phyloP scores from a whole-genome alignment of 805 yeast genomes.

The Candida pseudofarinosa region DNA sequence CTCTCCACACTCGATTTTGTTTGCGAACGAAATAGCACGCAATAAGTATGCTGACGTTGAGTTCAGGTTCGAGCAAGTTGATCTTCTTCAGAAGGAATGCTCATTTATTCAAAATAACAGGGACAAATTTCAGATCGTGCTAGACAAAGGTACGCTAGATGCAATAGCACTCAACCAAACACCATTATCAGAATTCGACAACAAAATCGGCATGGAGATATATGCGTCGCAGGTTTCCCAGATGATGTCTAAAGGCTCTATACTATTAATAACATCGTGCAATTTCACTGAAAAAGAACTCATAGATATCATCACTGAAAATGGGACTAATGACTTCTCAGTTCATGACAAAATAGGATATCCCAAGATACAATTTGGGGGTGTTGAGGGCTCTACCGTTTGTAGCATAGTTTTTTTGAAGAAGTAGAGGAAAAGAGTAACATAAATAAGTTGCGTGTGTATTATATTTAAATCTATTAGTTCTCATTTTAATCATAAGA shows the following conservation, averaged over 20 bases:
- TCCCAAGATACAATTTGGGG: conserved; percentile 87
- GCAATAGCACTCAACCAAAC: conserved; percentile 86
- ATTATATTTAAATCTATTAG: not conserved
- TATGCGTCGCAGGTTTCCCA: conserved; percentile 60
- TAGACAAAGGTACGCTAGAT: conserved; percentile 95
- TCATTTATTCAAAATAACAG: conserved; percentile 30
- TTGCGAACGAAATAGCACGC: conserved; percentile 60
- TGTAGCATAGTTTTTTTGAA: conserved; percentile 78
- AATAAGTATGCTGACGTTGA: conserved; percentile 29
- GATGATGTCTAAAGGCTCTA: conserved; percentile 52
- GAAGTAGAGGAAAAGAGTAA: no score
- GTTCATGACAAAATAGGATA: conserved; percentile 68
- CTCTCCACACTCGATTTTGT: conserved; percentile 71
- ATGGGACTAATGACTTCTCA: conserved; percentile 39
- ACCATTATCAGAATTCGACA: conserved; percentile 38
- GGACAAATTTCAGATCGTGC: conserved; percentile 61
- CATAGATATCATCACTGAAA: conserved; percentile 45
- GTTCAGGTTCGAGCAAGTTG: conserved; percentile 62
- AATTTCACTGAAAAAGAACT: conserved; percentile 87
- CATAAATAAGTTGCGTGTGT: not conserved
- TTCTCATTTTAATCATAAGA: not conserved
- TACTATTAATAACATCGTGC: conserved; percentile 81
- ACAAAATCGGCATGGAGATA: conserved; percentile 47
- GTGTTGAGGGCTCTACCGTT: conserved; percentile 80
- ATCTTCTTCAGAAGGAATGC: conserved; percentile 49